These are phyloP conservation scores for Aquilaria sinensis DNA, from an alignment of 345 rosid genomes.

Conservation along the genomic window DNA sequence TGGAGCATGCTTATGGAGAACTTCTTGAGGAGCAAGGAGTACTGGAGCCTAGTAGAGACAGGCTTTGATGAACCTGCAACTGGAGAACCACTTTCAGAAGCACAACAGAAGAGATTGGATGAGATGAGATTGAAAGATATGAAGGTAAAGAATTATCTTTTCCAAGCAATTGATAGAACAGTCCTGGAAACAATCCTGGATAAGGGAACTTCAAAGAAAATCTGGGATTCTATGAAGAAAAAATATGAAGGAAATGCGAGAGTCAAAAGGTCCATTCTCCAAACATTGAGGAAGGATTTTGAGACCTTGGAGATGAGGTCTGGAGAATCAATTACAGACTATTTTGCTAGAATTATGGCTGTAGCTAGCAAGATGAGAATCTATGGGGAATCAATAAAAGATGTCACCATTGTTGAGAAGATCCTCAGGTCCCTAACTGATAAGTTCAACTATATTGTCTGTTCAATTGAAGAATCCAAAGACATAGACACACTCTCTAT, in stretches of 20 bases:
- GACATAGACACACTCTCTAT: neutral
- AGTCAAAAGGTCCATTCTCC: neutral
- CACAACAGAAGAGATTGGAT: neutral
- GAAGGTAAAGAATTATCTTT: neutral
- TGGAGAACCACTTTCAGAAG: neutral
- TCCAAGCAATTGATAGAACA: neutral
- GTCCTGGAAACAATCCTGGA: neutral
- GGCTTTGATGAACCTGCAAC: neutral
- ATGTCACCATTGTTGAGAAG: slow-evolving; percentile 1
- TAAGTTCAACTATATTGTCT: neutral
- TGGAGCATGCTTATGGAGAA: no score
- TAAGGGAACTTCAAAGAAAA: neutral
- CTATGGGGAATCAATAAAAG: neutral
- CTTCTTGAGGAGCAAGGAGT: no score
- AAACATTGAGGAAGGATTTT: neutral
- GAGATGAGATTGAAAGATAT: neutral
- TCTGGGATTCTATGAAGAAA: slow-evolving; percentile 1
- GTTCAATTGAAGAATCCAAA: slow-evolving; percentile 8
- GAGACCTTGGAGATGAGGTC: neutral
- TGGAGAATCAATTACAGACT: neutral
- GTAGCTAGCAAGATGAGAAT: slow-evolving; percentile 2
- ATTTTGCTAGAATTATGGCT: neutral
- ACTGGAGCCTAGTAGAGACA: neutral
- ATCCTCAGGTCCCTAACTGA: neutral
- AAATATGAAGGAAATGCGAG: neutral